Percentiles rank a stretch among this genome's conserved stretches.
phyloP scores from a whole-genome alignment of 495 filamentous ascomycete species.

The Penicillium taxi region DNA sequence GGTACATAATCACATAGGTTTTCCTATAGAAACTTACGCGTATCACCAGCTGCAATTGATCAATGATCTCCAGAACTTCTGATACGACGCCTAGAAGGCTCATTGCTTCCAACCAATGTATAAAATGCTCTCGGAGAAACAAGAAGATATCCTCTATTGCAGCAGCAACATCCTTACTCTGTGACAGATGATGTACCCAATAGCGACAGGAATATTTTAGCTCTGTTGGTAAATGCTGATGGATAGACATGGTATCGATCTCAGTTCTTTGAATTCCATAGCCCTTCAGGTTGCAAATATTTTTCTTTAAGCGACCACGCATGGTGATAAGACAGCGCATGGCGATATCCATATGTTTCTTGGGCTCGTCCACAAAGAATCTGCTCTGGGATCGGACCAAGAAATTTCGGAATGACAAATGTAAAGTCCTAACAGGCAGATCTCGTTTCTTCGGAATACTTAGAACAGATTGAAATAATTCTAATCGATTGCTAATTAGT shows the following conservation, averaged over 20 bases:
- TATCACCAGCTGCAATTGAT: not conserved
- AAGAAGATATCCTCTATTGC: constrained; percentile 18
- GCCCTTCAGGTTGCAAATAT: constrained; percentile 29
- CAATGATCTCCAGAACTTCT: constrained; percentile 3
- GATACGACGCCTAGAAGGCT: constrained; percentile 25
- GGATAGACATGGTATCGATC: constrained; percentile 13
- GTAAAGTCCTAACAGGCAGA: constrained; percentile 6
- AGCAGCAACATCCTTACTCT: constrained; percentile 17
- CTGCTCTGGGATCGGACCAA: constrained; percentile 8
- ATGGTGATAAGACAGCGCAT: constrained; percentile 23
- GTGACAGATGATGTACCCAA: constrained; percentile 7
- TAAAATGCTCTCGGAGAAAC: constrained; percentile 37
- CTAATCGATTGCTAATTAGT: constrained; percentile 9
- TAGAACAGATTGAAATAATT: constrained; percentile 22
- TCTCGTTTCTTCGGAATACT: constrained; percentile 19
- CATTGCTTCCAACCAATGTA: constrained; percentile 39
- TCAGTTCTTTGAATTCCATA: constrained; percentile 17
- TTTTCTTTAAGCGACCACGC: constrained; percentile 16
- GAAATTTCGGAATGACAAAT: constrained; percentile 10
- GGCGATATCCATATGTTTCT: constrained; percentile 7
- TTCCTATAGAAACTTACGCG: too few species aligned
- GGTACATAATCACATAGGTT: constrained; percentile 1
- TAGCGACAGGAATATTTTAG: constrained; percentile 34
- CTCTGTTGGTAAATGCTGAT: constrained; percentile 18
- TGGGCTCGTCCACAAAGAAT: constrained; percentile 13